Evolutionary conservation across 2,329 filamentous ascomycete genomes (phyloP).

Genomic region (Leptographium lundbergii): DNA sequence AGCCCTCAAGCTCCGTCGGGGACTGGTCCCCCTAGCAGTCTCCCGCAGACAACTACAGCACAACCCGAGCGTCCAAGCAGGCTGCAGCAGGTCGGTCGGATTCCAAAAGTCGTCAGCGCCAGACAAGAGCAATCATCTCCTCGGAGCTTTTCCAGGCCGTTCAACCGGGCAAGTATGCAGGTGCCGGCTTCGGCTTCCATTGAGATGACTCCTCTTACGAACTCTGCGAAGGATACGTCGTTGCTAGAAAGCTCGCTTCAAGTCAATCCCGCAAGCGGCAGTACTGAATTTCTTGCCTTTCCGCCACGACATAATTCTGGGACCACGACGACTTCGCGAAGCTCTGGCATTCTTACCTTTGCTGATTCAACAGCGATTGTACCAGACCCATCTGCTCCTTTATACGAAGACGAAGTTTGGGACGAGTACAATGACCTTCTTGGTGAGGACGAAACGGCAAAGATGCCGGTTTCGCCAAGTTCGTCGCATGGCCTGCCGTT

Average conservation of each 20-base stretch:
- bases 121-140: slow-evolving; percentile 54
- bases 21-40: background rate
- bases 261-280: slow-evolving; percentile 22
- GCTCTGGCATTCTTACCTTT: slow-evolving; percentile 48
- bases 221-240: slow-evolving; percentile 8
- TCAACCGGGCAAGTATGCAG: slow-evolving; percentile 44
- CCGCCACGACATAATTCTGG: slow-evolving; percentile 61
- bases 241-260: slow-evolving; percentile 29
- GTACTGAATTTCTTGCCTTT: slow-evolving; percentile 60
- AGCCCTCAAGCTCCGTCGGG: background rate
- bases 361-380: slow-evolving; percentile 53
- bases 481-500: slow-evolving; percentile 46
- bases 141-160: slow-evolving; percentile 78
- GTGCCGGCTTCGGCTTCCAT: slow-evolving; percentile 19
- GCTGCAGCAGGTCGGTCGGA: slow-evolving; percentile 70
- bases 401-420: slow-evolving; percentile 82
- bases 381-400: slow-evolving; percentile 46
- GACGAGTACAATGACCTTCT: slow-evolving; percentile 86
- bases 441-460: slow-evolving; percentile 39
- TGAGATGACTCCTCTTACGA: slow-evolving; percentile 18
- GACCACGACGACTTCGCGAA: slow-evolving; percentile 50
- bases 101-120: slow-evolving; percentile 66
- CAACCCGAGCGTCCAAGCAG: slow-evolving; percentile 39
- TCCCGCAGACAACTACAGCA: background rate
- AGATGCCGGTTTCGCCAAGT: slow-evolving; percentile 36